These are phyloP conservation scores for Colletotrichum lupini DNA, from an alignment of 2,329 filamentous ascomycete species.

Conservation along the genomic window DNA sequence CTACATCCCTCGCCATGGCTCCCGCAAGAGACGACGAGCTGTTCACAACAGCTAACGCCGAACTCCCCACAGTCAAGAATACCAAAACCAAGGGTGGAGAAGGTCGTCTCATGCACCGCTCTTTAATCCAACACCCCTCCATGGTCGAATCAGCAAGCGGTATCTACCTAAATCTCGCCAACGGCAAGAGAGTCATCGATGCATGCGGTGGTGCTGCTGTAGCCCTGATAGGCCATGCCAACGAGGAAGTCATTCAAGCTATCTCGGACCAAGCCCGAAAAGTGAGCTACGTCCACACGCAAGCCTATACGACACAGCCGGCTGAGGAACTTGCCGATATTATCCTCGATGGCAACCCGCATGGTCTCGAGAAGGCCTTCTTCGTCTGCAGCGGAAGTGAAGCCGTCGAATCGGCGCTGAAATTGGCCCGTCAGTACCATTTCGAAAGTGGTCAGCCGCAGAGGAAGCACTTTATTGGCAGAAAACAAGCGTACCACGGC, in stretches of 20 bases:
- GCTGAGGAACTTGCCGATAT: conserved; percentile 44
- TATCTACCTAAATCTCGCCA: conserved; percentile 46
- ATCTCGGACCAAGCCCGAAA: conserved; percentile 42
- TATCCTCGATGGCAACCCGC: conserved; percentile 35
- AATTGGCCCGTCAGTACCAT: conserved; percentile 60
- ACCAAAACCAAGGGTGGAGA: conserved; percentile 8
- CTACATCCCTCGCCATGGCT: conserved; percentile 23
- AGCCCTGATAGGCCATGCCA: conserved; percentile 45
- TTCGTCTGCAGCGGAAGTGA: conserved; percentile 41
- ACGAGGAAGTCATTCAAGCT: conserved; percentile 43
- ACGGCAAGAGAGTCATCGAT: conserved; percentile 48
- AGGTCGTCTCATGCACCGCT: conserved; percentile 47
- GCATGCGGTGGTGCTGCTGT: conserved; percentile 50
- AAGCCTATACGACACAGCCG: conserved; percentile 55
- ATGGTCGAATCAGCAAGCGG: conserved; percentile 56
- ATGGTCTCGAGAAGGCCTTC: conserved; percentile 35
- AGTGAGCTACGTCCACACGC: conserved; percentile 44
- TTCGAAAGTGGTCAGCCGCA: conserved; percentile 50
- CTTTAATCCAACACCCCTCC: conserved; percentile 42
- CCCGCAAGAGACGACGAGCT: conserved; percentile 34
- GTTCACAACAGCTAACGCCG: not conserved
- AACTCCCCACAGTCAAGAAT: not conserved
- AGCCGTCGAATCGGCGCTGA: conserved; percentile 59
- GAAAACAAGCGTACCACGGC: conserved; percentile 60
- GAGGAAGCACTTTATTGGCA: conserved; percentile 54